Base-by-base conservation (phyloP, 257 asterid genomes). In the Ligustrum vulgare region DNA sequence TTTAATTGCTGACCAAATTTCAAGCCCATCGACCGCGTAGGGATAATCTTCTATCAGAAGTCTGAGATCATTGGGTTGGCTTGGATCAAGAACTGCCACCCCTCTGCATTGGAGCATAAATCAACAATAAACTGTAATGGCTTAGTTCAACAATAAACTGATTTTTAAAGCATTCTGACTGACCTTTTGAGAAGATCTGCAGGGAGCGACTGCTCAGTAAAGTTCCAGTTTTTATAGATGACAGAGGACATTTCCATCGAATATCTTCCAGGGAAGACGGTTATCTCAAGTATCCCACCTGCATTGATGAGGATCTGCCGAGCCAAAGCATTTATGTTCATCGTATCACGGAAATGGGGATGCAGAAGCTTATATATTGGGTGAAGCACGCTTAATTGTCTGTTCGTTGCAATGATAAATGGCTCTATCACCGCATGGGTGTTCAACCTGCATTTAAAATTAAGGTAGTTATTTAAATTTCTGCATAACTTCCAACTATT, bases 341-440 rank as follows among this genome's bases (percentile, higher is more conserved):
- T 79, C 23, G 98, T 94, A 79, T 94, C 98, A 5, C 97, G 92
- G 79, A 89, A 94, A 69, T 94, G 98, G 28, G 98, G 98, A 3
- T 91, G 91, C 84, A 94, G 85, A 80, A 94, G 98, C 91, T 91
- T 91, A 86, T 82, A 33, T 78, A 94, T 81, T 4, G 98, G 98
- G 77, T 94, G 98, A 22, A 94, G 87, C 80, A 85, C 89, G 3
- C 98, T 94, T 74, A 94, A 75, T 49, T 84, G 93, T 56, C 98
- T 80, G 54, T 89, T 80, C 4, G 95, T 75, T 9, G 98, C 96
- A 51, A 94, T 94, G 43, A 89, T 63, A 69, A 94, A 88, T n/a
- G 98, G 98, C 88, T 94, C 98, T 7, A 94, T 94, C n/a, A 84
- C 90, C 3, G 98, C 97, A 81, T 94, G 98, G 9, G 98, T 94